Evolutionary conservation across 306 rosid species (phyloP).

Genomic region (Urtica urens): DNA sequence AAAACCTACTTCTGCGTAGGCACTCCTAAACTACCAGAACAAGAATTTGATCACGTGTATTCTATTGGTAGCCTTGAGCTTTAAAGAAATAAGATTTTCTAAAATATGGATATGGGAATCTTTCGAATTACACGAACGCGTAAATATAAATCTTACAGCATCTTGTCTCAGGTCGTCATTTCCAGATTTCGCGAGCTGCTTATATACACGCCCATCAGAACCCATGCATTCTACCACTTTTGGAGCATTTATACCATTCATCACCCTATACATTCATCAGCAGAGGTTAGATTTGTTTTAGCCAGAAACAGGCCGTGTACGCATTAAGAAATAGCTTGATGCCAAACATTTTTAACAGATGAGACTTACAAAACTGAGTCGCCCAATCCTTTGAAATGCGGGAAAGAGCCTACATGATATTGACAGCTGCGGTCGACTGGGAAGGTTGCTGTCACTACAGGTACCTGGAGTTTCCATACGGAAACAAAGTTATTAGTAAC

Average conservation of each 20-base stretch:
- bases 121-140: not conserved
- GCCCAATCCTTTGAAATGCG: constrained; percentile 69
- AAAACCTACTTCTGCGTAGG: not conserved
- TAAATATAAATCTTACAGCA: constrained; percentile 45
- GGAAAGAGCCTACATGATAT: constrained; percentile 77
- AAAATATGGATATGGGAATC: not conserved
- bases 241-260: constrained; percentile 95
- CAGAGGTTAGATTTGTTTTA: constrained; percentile 15
- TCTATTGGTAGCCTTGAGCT: not conserved
- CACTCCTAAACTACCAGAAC: not conserved
- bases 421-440: constrained; percentile 67
- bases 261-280: constrained; percentile 39
- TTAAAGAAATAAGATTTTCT: no score
- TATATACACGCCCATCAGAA: constrained; percentile 74
- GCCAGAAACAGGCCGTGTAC: constrained; percentile 6
- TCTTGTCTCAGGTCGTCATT: constrained; percentile 93
- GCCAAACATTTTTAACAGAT: constrained; percentile 9
- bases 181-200: constrained; percentile 97
- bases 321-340: not conserved
- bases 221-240: constrained; percentile 89
- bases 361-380: constrained; percentile 63
- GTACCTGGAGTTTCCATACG: constrained; percentile 43
- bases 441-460: constrained; percentile 84
- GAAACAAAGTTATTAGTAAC: no score
- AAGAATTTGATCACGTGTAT: not conserved